These are phyloP conservation scores for Gastrodia elata DNA, from an alignment of 106 monocot genomes.

Conservation along the genomic window DNA sequence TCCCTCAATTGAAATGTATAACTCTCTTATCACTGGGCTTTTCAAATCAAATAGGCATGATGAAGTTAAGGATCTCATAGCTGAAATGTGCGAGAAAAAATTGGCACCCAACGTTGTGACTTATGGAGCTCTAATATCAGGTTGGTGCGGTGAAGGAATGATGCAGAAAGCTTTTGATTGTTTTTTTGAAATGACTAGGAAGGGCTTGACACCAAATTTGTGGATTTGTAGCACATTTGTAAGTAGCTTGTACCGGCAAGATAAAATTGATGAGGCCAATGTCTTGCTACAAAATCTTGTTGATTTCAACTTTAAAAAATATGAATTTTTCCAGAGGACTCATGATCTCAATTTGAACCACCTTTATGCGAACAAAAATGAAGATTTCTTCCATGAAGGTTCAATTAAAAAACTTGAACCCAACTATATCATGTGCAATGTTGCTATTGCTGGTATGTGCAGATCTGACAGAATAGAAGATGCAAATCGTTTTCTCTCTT, in stretches of 20 bases:
- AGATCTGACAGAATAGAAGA: slow-evolving; percentile 46
- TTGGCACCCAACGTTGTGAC: slow-evolving; percentile 56
- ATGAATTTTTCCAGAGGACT: slow-evolving; percentile 9
- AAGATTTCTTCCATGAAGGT: slow-evolving; percentile 23
- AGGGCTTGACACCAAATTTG: slow-evolving; percentile 59
- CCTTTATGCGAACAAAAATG: slow-evolving; percentile 16
- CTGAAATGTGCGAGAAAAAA: slow-evolving; percentile 39
- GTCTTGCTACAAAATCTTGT: slow-evolving; percentile 55
- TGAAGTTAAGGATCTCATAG: slow-evolving; percentile 37
- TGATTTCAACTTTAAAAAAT: slow-evolving; percentile 26
- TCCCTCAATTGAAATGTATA: slow-evolving; percentile 72
- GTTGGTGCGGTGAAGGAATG: slow-evolving; percentile 77
- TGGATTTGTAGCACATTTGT: slow-evolving; percentile 55
- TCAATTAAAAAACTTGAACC: slow-evolving; percentile 21
- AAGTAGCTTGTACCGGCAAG: slow-evolving; percentile 57
- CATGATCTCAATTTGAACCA: neutral
- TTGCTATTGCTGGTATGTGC: slow-evolving; percentile 65
- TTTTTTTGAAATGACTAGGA: slow-evolving; percentile 52
- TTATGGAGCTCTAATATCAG: slow-evolving; percentile 73
- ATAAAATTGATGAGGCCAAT: slow-evolving; percentile 74
- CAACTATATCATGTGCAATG: slow-evolving; percentile 62
- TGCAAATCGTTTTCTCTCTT: slow-evolving; percentile 45
- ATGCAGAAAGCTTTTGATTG: slow-evolving; percentile 45
- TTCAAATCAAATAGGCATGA: slow-evolving; percentile 31
- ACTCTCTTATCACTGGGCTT: slow-evolving; percentile 60